Base-by-base conservation (phyloP, 2,329 filamentous ascomycete species). In the Claviceps fusiformis region DNA sequence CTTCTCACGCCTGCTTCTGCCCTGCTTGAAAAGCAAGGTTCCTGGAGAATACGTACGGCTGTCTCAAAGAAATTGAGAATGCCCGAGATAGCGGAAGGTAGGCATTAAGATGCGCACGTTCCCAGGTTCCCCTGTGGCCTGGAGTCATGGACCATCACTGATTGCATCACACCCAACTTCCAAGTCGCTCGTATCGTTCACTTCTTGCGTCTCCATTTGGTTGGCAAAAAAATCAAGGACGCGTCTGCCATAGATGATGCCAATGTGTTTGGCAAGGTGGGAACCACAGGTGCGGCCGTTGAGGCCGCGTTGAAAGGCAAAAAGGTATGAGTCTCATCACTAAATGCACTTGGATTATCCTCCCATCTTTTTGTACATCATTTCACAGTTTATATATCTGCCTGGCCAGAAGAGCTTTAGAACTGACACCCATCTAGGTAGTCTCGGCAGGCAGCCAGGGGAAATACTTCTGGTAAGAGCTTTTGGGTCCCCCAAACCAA, bases 381-480 rank as follows among this genome's bases (percentile, higher is more conserved):
- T n/a, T n/a, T n/a, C n/a, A n/a, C n/a, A n/a, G n/a, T n/a, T n/a
- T n/a, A n/a, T n/a, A n/a, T n/a, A n/a, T n/a, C n/a, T n/a, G n/a
- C n/a, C n/a, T n/a, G n/a, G n/a, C n/a, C n/a, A n/a, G n/a, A 8
- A 33, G 31, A 33, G 31, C 31, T 10, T 37, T 10, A 37, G 2
- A 37, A 37, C 6, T 11, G 6, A 11, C 35, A 37, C 11, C 10
- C 9, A 37, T 46, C 7, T 51, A 75, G 74, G 82, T 83, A 3
- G 57, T 81, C 9, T 76, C 75, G 54, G 87, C 87, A 4, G 87
- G 87, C 4, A 89, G 87, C 57, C 93, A 96, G 67, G 93, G 93
- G 10, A 98, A 97, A 78, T 97, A 97, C 67, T 97, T 98, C 68
- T 98, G 93, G 83, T 80, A 43, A n/a, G 55, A 15, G n/a, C 62